A percentile compares a stretch with the other conserved stretches of the same genome.
phyloP scores from a whole-genome alignment of 495 filamentous ascomycete genomes.

The Sordaria brevicollis region DNA sequence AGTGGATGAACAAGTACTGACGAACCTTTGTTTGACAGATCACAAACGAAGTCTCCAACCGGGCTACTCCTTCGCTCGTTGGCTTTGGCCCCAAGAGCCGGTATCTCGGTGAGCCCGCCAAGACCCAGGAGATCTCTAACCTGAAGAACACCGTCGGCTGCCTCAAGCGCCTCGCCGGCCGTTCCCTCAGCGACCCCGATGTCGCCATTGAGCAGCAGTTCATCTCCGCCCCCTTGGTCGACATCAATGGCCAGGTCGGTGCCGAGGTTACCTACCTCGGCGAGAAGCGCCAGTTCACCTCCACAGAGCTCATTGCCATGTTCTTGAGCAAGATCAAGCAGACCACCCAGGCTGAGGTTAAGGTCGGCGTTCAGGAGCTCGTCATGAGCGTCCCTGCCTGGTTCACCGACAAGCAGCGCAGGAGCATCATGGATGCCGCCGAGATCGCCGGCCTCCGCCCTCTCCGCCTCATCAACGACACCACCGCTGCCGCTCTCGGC shows the following conservation, averaged over 20 bases:
- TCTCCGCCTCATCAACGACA: slow-evolving; percentile 94
- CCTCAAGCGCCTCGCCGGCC: slow-evolving; percentile 85
- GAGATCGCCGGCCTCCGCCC: slow-evolving; percentile 92
- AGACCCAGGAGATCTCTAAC: slow-evolving; percentile 98
- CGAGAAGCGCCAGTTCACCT: slow-evolving; percentile 87
- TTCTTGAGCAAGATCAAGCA: slow-evolving; percentile 89
- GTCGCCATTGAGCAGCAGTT: slow-evolving; percentile 83
- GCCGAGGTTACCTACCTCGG: slow-evolving; percentile 89
- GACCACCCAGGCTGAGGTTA: slow-evolving; percentile 78
- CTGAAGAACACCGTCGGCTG: slow-evolving; percentile 95
- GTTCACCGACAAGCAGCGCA: slow-evolving; percentile 93
- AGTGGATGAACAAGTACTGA: background rate
- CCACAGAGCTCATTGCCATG: slow-evolving; percentile 87
- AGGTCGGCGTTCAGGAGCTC: slow-evolving; percentile 86
- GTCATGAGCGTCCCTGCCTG: slow-evolving; percentile 91
- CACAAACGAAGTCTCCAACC: slow-evolving; percentile 98
- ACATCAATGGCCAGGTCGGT: slow-evolving; percentile 87
- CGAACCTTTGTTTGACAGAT: slow-evolving; percentile 45
- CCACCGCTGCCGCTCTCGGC: slow-evolving; percentile 88
- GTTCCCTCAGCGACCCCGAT: slow-evolving; percentile 80
- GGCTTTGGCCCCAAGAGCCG: slow-evolving; percentile 88
- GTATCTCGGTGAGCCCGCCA: slow-evolving; percentile 88
- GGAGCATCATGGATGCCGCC: slow-evolving; percentile 80
- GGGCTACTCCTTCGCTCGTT: slow-evolving; percentile 92
- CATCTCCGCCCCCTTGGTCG: slow-evolving; percentile 77